These are phyloP conservation scores for Primulina tabacum DNA, from an alignment of 257 asterid species.

Conservation along the genomic window DNA sequence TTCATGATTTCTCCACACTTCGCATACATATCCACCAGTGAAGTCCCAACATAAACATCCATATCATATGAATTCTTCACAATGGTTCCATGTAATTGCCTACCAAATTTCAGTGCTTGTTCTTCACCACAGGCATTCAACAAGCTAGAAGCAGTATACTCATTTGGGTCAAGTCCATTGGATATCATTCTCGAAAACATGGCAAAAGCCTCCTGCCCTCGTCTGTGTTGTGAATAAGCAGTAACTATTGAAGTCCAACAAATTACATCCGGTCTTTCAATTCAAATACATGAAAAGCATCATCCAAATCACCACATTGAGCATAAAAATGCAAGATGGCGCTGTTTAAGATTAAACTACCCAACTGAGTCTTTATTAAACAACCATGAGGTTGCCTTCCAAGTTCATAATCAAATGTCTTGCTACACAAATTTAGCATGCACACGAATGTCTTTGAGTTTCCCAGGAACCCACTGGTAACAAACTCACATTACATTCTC, in stretches of 20 bases:
- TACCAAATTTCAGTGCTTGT: slow-evolving; percentile 59
- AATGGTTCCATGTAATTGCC: slow-evolving; percentile 60
- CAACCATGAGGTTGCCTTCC: slow-evolving; percentile 75
- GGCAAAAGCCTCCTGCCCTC: slow-evolving; percentile 52
- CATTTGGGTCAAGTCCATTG: slow-evolving; percentile 68
- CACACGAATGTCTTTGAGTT: slow-evolving; percentile 75
- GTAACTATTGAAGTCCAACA: slow-evolving; percentile 88
- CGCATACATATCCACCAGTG: slow-evolving; percentile 77
- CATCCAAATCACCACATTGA: slow-evolving; percentile 58
- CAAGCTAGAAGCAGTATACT: slow-evolving; percentile 69
- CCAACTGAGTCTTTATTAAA: slow-evolving; percentile 47
- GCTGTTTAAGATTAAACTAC: slow-evolving; percentile 59
- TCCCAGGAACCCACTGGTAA: slow-evolving; percentile 43
- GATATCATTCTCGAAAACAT: slow-evolving; percentile 54
- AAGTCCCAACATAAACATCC: slow-evolving; percentile 69
- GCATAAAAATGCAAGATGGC: slow-evolving; percentile 64
- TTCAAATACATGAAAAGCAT: slow-evolving; percentile 56
- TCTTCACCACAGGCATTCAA: slow-evolving; percentile 80
- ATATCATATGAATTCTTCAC: slow-evolving; percentile 49
- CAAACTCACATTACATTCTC: slow-evolving; percentile 50
- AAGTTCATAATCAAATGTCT: slow-evolving; percentile 46
- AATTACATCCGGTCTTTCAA: slow-evolving; percentile 57
- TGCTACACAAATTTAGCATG: slow-evolving; percentile 54
- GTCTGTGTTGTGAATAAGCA: slow-evolving; percentile 67
- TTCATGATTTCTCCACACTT: slow-evolving; percentile 64